phyloP scores from a whole-genome alignment of 2,329 filamentous ascomycete species.

The Cryphonectria nitschkei region DNA sequence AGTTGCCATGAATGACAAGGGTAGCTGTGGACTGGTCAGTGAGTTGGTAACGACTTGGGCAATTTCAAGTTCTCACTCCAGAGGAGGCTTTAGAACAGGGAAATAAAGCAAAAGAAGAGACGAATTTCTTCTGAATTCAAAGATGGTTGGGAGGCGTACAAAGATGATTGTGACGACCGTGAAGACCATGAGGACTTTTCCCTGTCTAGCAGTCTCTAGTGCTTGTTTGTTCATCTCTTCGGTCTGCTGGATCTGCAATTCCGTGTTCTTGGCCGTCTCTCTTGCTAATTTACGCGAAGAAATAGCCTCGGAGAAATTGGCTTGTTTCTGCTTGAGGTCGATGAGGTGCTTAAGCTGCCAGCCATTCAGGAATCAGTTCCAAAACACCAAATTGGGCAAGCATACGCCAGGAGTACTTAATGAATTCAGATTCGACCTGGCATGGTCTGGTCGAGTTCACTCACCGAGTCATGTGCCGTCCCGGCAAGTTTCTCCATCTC shows the following conservation, averaged over 20 bases:
- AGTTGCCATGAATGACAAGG: background rate
- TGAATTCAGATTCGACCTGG: background rate
- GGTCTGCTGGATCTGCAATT: background rate
- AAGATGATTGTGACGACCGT: background rate
- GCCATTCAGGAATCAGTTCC: background rate
- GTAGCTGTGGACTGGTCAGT: background rate
- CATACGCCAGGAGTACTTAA: background rate
- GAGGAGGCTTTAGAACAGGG: background rate
- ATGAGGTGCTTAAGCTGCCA: background rate
- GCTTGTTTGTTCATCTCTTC: background rate
- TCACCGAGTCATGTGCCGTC: background rate
- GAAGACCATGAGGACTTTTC: background rate
- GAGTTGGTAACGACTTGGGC: background rate
- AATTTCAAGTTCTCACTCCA: background rate
- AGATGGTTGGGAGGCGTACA: no score
- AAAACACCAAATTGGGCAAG: background rate
- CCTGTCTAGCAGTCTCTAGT: background rate
- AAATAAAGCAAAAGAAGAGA: background rate
- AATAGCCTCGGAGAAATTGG: background rate
- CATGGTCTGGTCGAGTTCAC: background rate
- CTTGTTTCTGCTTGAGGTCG: background rate
- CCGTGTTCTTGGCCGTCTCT: background rate
- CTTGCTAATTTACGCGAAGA: background rate
- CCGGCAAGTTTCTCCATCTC: background rate
- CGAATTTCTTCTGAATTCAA: background rate